Evolutionary conservation across 805 yeast species (phyloP).

Genomic region (Starmerella lactis-condensi): DNA sequence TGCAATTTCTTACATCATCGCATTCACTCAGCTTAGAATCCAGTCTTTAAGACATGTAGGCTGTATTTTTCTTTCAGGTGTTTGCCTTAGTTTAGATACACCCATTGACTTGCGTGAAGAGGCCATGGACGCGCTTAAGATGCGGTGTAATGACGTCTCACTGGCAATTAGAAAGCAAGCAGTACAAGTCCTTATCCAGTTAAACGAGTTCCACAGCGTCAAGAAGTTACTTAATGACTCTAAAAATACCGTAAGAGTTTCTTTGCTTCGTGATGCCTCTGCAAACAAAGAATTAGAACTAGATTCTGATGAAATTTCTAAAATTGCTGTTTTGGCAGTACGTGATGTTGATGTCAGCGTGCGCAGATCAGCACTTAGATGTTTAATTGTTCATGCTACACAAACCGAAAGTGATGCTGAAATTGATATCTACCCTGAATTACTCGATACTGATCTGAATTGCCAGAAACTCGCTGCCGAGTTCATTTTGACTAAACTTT

Average conservation of each 20-base stretch:
- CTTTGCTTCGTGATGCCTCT: slow-evolving; percentile 4
- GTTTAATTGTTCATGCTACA: neutral
- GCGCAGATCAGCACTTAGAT: slow-evolving; percentile 11
- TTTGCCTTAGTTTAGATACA: too few relatives aligned
- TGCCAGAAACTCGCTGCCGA: slow-evolving; percentile 8
- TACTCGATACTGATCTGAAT: slow-evolving; percentile 4
- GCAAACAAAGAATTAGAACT: neutral
- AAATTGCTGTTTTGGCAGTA: slow-evolving; percentile 8
- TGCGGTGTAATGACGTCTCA: slow-evolving; percentile 7
- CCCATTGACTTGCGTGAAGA: too few relatives aligned
- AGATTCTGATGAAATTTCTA: neutral
- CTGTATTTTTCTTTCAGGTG: slow-evolving; percentile 1
- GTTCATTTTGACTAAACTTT: neutral
- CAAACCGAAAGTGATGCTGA: neutral
- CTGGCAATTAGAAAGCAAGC: slow-evolving; percentile 7
- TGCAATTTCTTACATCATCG: slow-evolving; percentile 2
- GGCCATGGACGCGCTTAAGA: slow-evolving; percentile 1
- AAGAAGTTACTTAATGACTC: slow-evolving; percentile 13
- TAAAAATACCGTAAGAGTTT: slow-evolving; percentile 9
- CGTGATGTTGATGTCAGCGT: slow-evolving; percentile 11
- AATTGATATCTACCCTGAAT: neutral
- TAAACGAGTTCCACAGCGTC: too few relatives aligned
- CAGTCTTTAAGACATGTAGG: slow-evolving; percentile 14
- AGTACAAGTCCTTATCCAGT: too few relatives aligned
- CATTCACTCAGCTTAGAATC: slow-evolving; percentile 4